These are phyloP conservation scores for Solanum commersonii DNA, from an alignment of 257 asterid genomes.

Conservation along the genomic window DNA sequence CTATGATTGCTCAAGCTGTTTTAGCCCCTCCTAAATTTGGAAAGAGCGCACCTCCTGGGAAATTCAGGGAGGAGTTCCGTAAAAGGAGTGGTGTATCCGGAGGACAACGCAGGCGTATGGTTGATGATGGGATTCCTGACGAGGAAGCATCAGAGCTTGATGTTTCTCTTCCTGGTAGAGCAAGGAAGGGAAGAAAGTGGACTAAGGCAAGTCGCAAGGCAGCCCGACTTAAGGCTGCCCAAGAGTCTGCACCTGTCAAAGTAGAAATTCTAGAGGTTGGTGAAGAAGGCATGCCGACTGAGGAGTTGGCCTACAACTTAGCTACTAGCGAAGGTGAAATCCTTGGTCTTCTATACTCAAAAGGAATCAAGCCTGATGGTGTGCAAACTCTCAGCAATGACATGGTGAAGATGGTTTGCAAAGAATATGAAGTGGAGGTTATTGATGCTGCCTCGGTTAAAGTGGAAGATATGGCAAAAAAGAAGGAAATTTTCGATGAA, in stretches of 20 bases:
- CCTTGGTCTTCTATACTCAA: slow-evolving; percentile 61
- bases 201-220: slow-evolving; percentile 96
- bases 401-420: slow-evolving; percentile 95
- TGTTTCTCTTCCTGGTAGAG: slow-evolving; percentile 64
- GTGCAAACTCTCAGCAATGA: slow-evolving; percentile 91
- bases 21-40: slow-evolving; percentile 70
- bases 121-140: slow-evolving; percentile 28
- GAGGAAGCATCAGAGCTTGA: slow-evolving; percentile 65
- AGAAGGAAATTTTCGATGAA: slow-evolving; percentile 72
- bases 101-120: slow-evolving; percentile 57
- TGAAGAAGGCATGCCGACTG: slow-evolving; percentile 85
- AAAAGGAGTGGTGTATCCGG: slow-evolving; percentile 49
- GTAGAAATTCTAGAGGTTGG: slow-evolving; percentile 91
- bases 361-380: slow-evolving; percentile 93
- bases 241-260: slow-evolving; percentile 85
- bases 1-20: slow-evolving; percentile 67
- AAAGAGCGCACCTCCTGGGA: slow-evolving; percentile 54
- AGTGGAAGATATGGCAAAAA: slow-evolving; percentile 94
- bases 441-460: slow-evolving; percentile 58
- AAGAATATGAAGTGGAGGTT: slow-evolving; percentile 83
- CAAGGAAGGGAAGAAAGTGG: slow-evolving; percentile 95
- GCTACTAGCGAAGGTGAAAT: slow-evolving; percentile 93
- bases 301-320: slow-evolving; percentile 82
- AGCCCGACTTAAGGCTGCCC: slow-evolving; percentile 85
- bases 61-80: slow-evolving; percentile 57